phyloP scores from a whole-genome alignment of 495 filamentous ascomycete genomes.

The Penicillium coffeae region DNA sequence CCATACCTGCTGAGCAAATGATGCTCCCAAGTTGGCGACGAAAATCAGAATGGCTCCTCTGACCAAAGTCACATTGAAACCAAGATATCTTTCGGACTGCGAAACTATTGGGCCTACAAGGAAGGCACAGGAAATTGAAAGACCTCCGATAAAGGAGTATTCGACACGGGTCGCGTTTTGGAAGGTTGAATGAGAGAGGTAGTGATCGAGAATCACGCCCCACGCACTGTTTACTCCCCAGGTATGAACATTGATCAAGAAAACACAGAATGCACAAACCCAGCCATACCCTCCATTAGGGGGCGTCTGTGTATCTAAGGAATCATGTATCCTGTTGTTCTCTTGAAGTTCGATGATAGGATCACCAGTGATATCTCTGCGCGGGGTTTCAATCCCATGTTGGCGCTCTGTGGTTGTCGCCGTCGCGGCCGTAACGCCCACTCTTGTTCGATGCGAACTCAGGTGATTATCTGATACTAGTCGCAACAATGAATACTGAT shows the following conservation, averaged over 20 bases:
- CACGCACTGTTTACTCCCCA: constrained; percentile 37
- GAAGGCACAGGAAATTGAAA: constrained; percentile 1
- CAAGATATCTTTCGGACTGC: constrained; percentile 33
- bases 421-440: too few species aligned
- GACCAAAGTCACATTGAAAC: constrained; percentile 34
- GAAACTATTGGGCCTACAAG: constrained; percentile 7
- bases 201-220: constrained; percentile 12
- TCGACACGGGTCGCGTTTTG: constrained; percentile 5
- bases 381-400: too few species aligned
- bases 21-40: constrained; percentile 40
- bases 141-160: constrained; percentile 12
- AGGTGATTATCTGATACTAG: too few species aligned
- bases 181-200: constrained; percentile 4
- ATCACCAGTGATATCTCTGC: too few species aligned
- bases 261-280: constrained; percentile 32
- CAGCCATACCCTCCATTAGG: constrained; percentile 44
- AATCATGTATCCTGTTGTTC: too few species aligned
- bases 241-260: constrained; percentile 36
- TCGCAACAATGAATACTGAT: too few species aligned
- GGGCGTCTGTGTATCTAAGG: too few species aligned
- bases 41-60: constrained; percentile 39
- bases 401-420: too few species aligned
- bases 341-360: too few species aligned
- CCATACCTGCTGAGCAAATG: constrained; percentile 44
- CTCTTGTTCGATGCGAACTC: too few species aligned